Conservation (phyloP, 2,329 filamentous ascomycete genomes). For the Amauroascus niger region DNA sequence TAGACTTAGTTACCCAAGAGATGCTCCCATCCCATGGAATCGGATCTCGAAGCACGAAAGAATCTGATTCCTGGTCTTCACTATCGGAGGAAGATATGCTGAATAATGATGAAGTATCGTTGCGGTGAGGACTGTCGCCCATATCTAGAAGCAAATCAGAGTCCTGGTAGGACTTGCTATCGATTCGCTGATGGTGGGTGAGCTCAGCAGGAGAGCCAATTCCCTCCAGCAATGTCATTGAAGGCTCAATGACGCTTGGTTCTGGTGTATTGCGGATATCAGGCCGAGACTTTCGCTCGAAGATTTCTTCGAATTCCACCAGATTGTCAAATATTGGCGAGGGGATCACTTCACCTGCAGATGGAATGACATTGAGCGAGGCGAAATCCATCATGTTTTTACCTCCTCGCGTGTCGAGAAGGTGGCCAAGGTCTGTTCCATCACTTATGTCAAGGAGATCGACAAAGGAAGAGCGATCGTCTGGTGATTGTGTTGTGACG, state of each 20-base stretch:
- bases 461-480: neutral
- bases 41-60: neutral
- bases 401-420: neutral
- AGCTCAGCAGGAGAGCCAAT: constrained; percentile 14
- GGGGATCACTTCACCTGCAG: neutral
- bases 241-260: neutral
- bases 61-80: neutral
- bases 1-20: constrained; percentile 6
- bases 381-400: neutral
- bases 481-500: neutral
- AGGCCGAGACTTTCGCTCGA: neutral
- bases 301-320: neutral
- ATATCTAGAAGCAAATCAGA: neutral
- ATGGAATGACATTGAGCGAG: neutral
- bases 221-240: constrained; percentile 13
- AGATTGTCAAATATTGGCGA: neutral
- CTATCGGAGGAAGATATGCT: neutral
- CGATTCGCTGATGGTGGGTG: constrained; percentile 8
- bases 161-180: neutral
- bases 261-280: neutral
- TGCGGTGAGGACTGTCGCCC: neutral
- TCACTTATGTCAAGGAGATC: constrained; percentile 1
- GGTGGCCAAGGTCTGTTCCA: neutral
- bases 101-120: neutral
- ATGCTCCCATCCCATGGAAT: constrained; percentile 17